Conservation (phyloP, 2,329 filamentous ascomycete genomes). For the Talaromyces sp. region DNA sequence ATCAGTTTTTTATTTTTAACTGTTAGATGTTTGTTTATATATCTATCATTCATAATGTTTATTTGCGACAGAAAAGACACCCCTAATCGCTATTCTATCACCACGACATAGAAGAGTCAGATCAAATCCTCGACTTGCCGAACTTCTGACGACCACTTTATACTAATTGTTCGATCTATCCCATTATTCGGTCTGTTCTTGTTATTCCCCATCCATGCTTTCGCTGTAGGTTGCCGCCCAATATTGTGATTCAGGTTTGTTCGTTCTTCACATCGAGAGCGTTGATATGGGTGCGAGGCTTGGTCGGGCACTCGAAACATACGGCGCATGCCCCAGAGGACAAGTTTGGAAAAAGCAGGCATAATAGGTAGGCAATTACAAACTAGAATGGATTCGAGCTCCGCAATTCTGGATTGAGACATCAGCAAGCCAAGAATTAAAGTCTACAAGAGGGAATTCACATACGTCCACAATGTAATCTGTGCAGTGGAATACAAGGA, state of each 20-base stretch:
- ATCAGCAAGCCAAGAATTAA: not conserved
- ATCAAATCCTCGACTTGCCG: too few relatives aligned
- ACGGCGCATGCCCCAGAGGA: not conserved
- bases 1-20: too few relatives aligned
- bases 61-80: too few relatives aligned
- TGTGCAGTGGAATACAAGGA: not conserved
- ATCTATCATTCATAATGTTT: too few relatives aligned
- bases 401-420: not conserved
- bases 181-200: too few relatives aligned
- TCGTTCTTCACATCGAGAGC: not conserved
- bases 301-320: not conserved
- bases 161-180: too few relatives aligned
- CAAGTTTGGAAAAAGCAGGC: not conserved
- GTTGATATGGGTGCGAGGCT: not conserved
- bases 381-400: not conserved
- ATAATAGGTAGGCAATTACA: conserved; percentile 2
- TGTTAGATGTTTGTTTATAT: too few relatives aligned
- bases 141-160: too few relatives aligned
- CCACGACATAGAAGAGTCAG: too few relatives aligned
- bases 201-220: too few relatives aligned
- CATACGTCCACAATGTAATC: conserved; percentile 3
- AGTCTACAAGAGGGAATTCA: not conserved
- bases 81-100: too few relatives aligned
- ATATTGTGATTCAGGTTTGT: not conserved
- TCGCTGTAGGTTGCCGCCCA: not conserved